These are phyloP conservation scores for Backusella australiensis DNA, from an alignment of 192 early-diverging fungal genomes.

Conservation along the genomic window DNA sequence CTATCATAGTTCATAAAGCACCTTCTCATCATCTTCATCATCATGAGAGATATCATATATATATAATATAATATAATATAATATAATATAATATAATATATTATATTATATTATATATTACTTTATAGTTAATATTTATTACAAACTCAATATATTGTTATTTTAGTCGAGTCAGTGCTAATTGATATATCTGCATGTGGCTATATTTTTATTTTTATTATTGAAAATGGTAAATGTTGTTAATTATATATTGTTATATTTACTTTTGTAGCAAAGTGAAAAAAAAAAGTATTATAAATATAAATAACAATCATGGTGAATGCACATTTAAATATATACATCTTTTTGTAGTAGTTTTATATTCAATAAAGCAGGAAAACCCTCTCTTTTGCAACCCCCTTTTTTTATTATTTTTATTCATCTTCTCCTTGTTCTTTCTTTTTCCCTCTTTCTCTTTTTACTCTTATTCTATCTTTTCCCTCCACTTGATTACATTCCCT, in stretches of 20 bases:
- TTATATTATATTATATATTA: too few relatives aligned
- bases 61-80: too few relatives aligned
- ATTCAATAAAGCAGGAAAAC: not conserved
- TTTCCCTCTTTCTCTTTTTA: not conserved
- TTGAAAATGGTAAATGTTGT: not conserved
- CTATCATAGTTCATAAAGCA: too few relatives aligned
- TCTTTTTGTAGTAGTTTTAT: too few relatives aligned
- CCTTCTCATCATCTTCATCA: too few relatives aligned
- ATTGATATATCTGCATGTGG: not conserved
- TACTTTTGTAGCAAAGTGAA: too few relatives aligned
- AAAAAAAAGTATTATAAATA: not conserved
- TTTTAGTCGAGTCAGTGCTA: not conserved
- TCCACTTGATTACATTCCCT: not conserved
- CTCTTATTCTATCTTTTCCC: not conserved
- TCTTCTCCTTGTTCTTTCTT: conserved; percentile 5
- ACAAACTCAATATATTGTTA: not conserved
- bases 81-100: too few relatives aligned
- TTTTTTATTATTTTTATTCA: not conserved
- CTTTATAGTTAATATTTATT: too few relatives aligned
- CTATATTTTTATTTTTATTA: not conserved
- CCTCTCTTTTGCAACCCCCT: not conserved
- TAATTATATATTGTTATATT: not conserved
- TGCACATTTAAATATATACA: too few relatives aligned
- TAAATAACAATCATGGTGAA: not conserved
- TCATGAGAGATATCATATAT: too few relatives aligned